These are phyloP conservation scores for Ganoderma lingzhi DNA, from an alignment of 1,284 basidiomycete species.

Conservation along the genomic window DNA sequence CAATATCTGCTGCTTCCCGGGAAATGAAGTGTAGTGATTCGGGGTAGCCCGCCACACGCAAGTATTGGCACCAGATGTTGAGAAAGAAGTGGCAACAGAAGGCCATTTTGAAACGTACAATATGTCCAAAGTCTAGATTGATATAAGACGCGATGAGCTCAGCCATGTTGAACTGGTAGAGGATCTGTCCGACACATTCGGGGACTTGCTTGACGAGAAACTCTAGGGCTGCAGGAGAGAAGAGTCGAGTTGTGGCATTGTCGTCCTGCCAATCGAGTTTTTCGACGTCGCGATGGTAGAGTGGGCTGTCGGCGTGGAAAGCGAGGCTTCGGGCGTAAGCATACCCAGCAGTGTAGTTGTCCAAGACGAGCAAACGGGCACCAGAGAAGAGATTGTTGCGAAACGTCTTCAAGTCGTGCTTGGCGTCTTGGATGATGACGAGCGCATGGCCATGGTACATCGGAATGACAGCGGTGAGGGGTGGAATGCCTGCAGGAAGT, in stretches of 20 bases:
- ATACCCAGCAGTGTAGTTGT: constrained; percentile 26
- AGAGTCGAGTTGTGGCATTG: constrained; percentile 45
- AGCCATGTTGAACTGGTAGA: constrained; percentile 39
- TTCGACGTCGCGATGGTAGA: constrained; percentile 47
- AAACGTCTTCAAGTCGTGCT: constrained; percentile 43
- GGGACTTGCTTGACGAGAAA: constrained; percentile 22
- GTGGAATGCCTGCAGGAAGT: too few species aligned
- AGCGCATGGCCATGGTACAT: constrained; percentile 30
- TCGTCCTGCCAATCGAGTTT: constrained; percentile 52
- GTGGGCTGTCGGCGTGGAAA: constrained; percentile 16
- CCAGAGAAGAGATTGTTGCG: constrained; percentile 43
- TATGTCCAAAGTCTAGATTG: constrained; percentile 30
- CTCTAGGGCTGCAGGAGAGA: constrained; percentile 32
- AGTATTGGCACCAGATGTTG: constrained; percentile 42
- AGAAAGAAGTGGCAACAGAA: constrained; percentile 46
- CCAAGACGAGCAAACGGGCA: constrained; percentile 36
- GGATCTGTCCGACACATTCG: constrained; percentile 23
- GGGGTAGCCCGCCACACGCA: constrained; percentile 36
- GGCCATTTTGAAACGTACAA: constrained; percentile 44
- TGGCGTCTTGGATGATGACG: constrained; percentile 41
- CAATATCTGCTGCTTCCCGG: constrained; percentile 43
- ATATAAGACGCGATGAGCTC: constrained; percentile 39
- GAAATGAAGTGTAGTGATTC: constrained; percentile 42
- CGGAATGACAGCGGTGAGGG: constrained; percentile 20
- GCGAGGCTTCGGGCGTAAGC: constrained; percentile 14